A percentile compares a stretch with the other conserved stretches of the same genome.
These are phyloP conservation scores for Brasenia schreberi DNA, from an alignment of 164 flowering plant species.

Conservation along the genomic window DNA sequence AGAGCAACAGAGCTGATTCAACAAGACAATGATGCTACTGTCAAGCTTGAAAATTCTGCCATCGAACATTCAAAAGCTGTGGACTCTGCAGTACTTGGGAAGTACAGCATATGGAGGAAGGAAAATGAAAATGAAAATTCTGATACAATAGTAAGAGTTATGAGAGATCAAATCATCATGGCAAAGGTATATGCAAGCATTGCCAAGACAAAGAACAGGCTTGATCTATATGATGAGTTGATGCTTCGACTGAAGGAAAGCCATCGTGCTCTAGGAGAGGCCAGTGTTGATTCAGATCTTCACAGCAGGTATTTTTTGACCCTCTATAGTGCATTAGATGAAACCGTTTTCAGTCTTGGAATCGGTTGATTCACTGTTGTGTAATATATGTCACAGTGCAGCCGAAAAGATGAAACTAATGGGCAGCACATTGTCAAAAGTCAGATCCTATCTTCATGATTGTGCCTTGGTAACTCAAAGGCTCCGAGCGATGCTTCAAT, in stretches of 20 bases:
- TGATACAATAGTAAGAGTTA: slow-evolving; percentile 81
- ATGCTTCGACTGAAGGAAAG: slow-evolving; percentile 69
- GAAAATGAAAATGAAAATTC: slow-evolving; percentile 85
- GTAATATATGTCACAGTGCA: slow-evolving; percentile 32
- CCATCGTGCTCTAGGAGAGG: slow-evolving; percentile 83
- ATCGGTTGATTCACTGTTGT: neutral
- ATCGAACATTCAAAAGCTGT: slow-evolving; percentile 90
- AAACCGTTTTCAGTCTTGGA: neutral
- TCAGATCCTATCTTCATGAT: slow-evolving; percentile 71
- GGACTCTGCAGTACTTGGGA: slow-evolving; percentile 88
- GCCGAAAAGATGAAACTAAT: slow-evolving; percentile 71
- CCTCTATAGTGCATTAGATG: neutral
- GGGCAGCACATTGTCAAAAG: slow-evolving; percentile 88
- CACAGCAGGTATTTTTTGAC: slow-evolving; percentile 42
- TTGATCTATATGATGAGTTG: slow-evolving; percentile 47
- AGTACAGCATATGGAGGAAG: slow-evolving; percentile 90
- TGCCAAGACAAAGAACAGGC: slow-evolving; percentile 70
- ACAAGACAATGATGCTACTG: slow-evolving; percentile 56
- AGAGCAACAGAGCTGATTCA: slow-evolving; percentile 61
- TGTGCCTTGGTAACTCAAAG: slow-evolving; percentile 84
- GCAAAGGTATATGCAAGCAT: slow-evolving; percentile 82
- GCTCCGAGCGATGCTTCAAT: slow-evolving; percentile 95
- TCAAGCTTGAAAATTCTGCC: slow-evolving; percentile 92
- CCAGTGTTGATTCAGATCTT: slow-evolving; percentile 69
- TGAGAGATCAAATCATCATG: slow-evolving; percentile 95